phyloP scores from a whole-genome alignment of 2,329 filamentous ascomycete genomes.

The Aureobasidium sp. region DNA sequence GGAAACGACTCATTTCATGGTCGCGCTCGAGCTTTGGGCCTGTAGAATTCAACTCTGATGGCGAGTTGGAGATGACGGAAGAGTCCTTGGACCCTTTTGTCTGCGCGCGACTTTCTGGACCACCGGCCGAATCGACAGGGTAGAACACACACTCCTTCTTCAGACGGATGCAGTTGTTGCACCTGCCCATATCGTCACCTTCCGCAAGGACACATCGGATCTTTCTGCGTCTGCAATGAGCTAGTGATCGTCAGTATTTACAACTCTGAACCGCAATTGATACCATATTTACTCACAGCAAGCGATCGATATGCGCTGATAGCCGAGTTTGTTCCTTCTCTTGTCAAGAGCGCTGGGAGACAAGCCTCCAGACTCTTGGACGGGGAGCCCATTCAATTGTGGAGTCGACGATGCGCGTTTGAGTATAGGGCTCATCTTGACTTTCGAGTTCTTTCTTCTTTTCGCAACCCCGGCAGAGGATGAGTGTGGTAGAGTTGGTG shows the following conservation, averaged over 20 bases:
- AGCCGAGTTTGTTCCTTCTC: constrained; percentile 77
- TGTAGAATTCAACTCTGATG: constrained; percentile 13
- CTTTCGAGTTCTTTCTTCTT: constrained; percentile 15
- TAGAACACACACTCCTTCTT: constrained; percentile 94
- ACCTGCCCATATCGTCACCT: constrained; percentile 67
- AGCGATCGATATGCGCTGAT: constrained; percentile 89
- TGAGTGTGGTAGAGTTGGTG: neutral
- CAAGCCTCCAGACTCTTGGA: constrained; percentile 1
- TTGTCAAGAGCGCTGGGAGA: constrained; percentile 10
- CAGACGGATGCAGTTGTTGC: constrained; percentile 85
- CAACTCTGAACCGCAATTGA: neutral
- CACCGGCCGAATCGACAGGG: constrained; percentile 67
- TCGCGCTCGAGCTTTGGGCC: constrained; percentile 13
- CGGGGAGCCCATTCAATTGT: constrained; percentile 1
- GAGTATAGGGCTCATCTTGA: constrained; percentile 15
- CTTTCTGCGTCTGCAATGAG: constrained; percentile 85
- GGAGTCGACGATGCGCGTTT: constrained; percentile 14
- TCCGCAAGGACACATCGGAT: constrained; percentile 79
- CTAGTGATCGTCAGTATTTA: constrained; percentile 42
- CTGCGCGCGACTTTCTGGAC: constrained; percentile 46
- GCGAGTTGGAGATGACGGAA: constrained; percentile 18
- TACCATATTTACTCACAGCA: constrained; percentile 64
- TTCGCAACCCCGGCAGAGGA: neutral
- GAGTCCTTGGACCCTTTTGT: constrained; percentile 23
- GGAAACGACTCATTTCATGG: constrained; percentile 18